Conservation (phyloP, 768 basidiomycete species). For the Lentinula lateritia region DNA sequence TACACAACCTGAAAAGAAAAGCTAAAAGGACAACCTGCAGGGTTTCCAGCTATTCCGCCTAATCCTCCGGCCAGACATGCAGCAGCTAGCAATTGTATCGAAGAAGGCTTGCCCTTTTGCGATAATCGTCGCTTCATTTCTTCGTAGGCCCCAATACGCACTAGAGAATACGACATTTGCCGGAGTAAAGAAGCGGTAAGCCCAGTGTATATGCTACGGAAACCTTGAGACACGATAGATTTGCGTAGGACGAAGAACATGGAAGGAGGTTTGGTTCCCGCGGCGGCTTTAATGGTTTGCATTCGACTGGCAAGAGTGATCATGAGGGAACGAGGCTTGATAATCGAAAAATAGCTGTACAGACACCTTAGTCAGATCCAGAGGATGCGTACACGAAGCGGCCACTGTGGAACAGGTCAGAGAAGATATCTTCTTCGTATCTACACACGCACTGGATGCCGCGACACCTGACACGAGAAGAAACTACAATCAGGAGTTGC, state of each 20-base stretch:
- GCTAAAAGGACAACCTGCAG: conserved; percentile 46
- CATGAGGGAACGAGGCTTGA: not conserved
- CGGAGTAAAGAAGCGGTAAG: conserved; percentile 78
- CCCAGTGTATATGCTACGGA: conserved; percentile 75
- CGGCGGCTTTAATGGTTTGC: conserved; percentile 56
- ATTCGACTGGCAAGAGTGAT: conserved; percentile 50
- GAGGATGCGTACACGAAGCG: conserved; percentile 73
- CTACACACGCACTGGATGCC: conserved; percentile 47
- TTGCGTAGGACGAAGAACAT: conserved; percentile 58
- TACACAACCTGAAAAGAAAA: not conserved
- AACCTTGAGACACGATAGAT: conserved; percentile 62
- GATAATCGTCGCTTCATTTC: conserved; percentile 59
- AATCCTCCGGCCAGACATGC: conserved; percentile 73
- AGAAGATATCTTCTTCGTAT: too few species aligned
- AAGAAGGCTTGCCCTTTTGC: conserved; percentile 43
- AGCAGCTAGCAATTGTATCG: conserved; percentile 51
- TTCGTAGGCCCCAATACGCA: conserved; percentile 80
- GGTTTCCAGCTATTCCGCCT: conserved; percentile 83
- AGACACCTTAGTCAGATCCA: conserved; percentile 84
- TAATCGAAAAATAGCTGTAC: conserved; percentile 15
- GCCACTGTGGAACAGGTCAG: conserved; percentile 48
- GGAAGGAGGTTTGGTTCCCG: conserved; percentile 51
- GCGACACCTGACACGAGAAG: conserved; percentile 42
- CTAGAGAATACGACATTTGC: conserved; percentile 90
- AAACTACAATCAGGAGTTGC: not conserved